Base-by-base conservation (phyloP, 306 rosid genomes). In the Sicyos edulis region DNA sequence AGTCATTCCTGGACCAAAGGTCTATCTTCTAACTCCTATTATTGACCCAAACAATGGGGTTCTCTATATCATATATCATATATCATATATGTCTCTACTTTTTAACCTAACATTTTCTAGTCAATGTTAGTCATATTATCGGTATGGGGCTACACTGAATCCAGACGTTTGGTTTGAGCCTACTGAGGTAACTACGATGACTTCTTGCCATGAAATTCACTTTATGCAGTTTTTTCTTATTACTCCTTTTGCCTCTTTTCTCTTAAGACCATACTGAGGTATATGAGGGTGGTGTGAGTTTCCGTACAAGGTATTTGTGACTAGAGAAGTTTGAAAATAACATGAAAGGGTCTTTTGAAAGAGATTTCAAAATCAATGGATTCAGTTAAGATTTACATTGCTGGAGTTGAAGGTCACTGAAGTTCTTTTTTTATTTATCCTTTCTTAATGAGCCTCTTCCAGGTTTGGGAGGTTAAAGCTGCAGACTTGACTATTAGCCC, bases 401-500 rank as follows among this genome's bases (percentile, higher is more conserved):
- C 21, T 21, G 42, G 13, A 50, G 44, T 69, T 69, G 73, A 51
- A 69, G 22, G 5, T 3, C 17, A 3, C 42, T 69, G 40, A 42
- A 69, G 49, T 42, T 21, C 21, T 16, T 68, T 79, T 71, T 76
- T 63, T 42, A 14, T 64, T 42, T 2, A 19, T 42, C 71, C n/a
- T 65, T 65, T 44, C 34, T 20, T 16, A 61, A 66, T 20, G 71
- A 66, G 11, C 71, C 54, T 19, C 69, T 44, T 65, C 51, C 74
- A 93, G 98, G 97, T 93, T 75, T 91, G 99, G 97, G 97, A 87
- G 83, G 97, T 93, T 73, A 93, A 87, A 82, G 97, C 97, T 54
- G 99, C 99, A 44, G 99, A 93, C 72, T 79, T 93, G 86, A 91
- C 97, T 63, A 85, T 93, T 80, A 93, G 96, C 79, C 97, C 98